phyloP scores from a whole-genome alignment of 2,329 filamentous ascomycete genomes.

The Aspergillus japonicus region DNA sequence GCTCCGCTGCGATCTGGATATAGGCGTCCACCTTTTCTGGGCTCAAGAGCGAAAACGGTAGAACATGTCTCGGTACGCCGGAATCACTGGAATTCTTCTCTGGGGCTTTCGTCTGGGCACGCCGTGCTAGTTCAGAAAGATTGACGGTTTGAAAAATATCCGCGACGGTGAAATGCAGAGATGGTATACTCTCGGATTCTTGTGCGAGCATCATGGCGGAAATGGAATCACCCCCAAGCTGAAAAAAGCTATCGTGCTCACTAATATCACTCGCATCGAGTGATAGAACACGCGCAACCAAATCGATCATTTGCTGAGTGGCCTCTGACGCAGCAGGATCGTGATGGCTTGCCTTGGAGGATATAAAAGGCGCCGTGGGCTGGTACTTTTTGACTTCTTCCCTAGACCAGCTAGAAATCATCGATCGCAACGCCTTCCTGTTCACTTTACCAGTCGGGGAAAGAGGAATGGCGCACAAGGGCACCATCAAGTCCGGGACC shows the following conservation, averaged over 20 bases:
- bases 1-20: neutral
- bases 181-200: neutral
- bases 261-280: neutral
- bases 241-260: conserved; percentile 25
- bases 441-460: conserved; percentile 9
- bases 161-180: neutral
- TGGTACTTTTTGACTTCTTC: neutral
- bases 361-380: too few relatives aligned
- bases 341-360: too few relatives aligned
- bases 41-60: conserved; percentile 4
- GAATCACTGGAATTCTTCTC: too few relatives aligned
- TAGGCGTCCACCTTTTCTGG: neutral
- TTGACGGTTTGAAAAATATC: conserved; percentile 2
- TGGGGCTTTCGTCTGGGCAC: neutral
- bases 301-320: neutral
- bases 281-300: neutral
- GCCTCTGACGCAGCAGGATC: too few relatives aligned
- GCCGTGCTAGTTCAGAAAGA: conserved; percentile 1
- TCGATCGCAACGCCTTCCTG: conserved; percentile 2
- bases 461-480: conserved; percentile 4
- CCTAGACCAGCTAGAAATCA: neutral
- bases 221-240: conserved; percentile 26
- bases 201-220: conserved; percentile 19
- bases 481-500: conserved; percentile 8
- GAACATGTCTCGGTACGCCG: too few relatives aligned